Conservation (phyloP, 78 protist species). For the Protostelium mycophagum region DNA sequence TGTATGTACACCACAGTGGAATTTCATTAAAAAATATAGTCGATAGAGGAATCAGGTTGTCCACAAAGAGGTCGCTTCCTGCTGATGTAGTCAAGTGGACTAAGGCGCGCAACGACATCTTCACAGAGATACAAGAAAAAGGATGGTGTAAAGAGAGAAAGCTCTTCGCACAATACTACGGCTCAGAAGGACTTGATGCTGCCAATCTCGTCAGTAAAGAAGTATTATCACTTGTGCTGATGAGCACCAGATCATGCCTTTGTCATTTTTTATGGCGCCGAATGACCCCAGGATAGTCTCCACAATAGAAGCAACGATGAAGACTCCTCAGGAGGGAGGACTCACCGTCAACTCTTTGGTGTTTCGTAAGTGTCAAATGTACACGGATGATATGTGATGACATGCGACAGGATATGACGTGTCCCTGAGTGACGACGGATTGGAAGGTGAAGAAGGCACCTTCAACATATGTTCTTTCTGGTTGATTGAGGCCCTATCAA, state of each 20-base stretch:
- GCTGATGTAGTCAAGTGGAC: constrained; percentile 50
- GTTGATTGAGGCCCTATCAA: constrained; percentile 37
- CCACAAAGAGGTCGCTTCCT: constrained; percentile 50
- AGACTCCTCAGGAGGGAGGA: constrained; percentile 51
- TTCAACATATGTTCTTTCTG: constrained; percentile 53
- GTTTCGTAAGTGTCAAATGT: too few relatives aligned
- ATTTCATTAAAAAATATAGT: neutral
- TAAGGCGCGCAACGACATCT: constrained; percentile 16
- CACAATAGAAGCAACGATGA: constrained; percentile 18
- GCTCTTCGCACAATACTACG: constrained; percentile 46
- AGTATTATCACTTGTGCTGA: neutral
- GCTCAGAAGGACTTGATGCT: constrained; percentile 37
- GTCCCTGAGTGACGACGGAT: constrained; percentile 15
- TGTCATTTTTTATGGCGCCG: constrained; percentile 60
- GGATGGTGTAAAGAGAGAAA: constrained; percentile 19
- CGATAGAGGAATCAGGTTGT: constrained; percentile 47
- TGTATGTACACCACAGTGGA: neutral
- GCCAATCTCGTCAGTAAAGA: constrained; percentile 11
- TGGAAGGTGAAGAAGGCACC: constrained; percentile 43
- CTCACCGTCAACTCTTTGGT: constrained; percentile 41
- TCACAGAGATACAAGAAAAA: constrained; percentile 34
- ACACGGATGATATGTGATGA: too few relatives aligned
- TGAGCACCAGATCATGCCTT: constrained; percentile 28
- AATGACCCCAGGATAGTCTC: constrained; percentile 23
- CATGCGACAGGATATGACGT: too few relatives aligned